These are phyloP conservation scores for Taphrina communis DNA, from an alignment of 1,139 yeast genomes.

Conservation along the genomic window DNA sequence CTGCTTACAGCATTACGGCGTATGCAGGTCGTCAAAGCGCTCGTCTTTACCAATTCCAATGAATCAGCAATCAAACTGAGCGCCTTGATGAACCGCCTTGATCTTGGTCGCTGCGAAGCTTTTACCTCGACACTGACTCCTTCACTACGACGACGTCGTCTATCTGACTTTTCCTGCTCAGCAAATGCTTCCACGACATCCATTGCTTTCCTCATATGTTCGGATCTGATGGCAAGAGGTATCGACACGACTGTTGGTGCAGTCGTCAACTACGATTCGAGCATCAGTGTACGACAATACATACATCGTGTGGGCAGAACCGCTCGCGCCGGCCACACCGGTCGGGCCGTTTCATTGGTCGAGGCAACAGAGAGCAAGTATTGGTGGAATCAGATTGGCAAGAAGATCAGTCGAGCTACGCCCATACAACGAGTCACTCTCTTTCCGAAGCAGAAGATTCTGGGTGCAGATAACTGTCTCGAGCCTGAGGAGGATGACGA, in stretches of 20 bases:
- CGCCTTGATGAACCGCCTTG: constrained; percentile 57
- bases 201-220: constrained; percentile 64
- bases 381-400: constrained; percentile 46
- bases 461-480: not conserved
- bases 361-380: constrained; percentile 64
- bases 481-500: not conserved
- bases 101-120: constrained; percentile 47
- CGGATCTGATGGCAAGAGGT: constrained; percentile 94
- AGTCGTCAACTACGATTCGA: constrained; percentile 87
- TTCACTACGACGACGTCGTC: constrained; percentile 51
- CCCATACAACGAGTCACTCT: constrained; percentile 27
- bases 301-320: constrained; percentile 97
- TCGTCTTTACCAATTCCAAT: constrained; percentile 79
- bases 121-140: constrained; percentile 54
- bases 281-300: constrained; percentile 89
- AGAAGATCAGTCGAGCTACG: constrained; percentile 19
- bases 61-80: constrained; percentile 82
- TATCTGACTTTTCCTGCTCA: constrained; percentile 62
- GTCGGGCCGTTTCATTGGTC: constrained; percentile 78
- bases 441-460: constrained; percentile 12
- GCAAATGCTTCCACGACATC: not conserved
- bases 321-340: constrained; percentile 84
- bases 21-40: constrained; percentile 46
- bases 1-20: constrained; percentile 61
- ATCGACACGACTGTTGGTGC: constrained; percentile 77